A percentile compares a stretch with the other conserved stretches of the same genome.
Conservation (phyloP, 306 rosid species). For the Elaeagnus macrophylla region DNA sequence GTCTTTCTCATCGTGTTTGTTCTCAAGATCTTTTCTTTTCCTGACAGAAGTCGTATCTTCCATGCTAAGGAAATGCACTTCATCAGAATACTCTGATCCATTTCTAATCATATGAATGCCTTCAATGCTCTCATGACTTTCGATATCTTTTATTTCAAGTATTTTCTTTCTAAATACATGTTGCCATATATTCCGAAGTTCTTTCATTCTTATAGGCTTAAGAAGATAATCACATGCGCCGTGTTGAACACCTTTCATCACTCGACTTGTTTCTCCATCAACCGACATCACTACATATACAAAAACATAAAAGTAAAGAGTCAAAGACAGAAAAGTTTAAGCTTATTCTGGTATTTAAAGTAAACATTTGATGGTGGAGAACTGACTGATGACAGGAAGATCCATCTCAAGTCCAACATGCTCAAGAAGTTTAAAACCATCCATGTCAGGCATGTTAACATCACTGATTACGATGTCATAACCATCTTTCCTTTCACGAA, state of each 20-base stretch:
- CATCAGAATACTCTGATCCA: slow-evolving; percentile 69
- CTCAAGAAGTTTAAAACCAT: slow-evolving; percentile 97
- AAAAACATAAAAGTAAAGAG: slow-evolving; percentile 21
- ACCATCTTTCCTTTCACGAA: slow-evolving; percentile 79
- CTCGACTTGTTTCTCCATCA: slow-evolving; percentile 93
- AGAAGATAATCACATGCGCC: slow-evolving; percentile 99
- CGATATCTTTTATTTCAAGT: slow-evolving; percentile 79
- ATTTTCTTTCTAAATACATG: slow-evolving; percentile 87
- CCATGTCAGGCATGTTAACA: slow-evolving; percentile 99
- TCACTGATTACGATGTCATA: slow-evolving; percentile 93
- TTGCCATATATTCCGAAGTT: slow-evolving; percentile 90
- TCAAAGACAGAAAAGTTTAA: slow-evolving; percentile 28
- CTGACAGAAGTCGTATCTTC: slow-evolving; percentile 52
- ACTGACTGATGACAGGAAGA: slow-evolving; percentile 95
- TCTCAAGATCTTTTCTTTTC: slow-evolving; percentile 72
- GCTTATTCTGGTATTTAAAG: slow-evolving; percentile 20
- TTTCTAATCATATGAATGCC: slow-evolving; percentile 47
- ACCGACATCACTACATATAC: slow-evolving; percentile 92
- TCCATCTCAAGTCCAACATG: slow-evolving; percentile 99
- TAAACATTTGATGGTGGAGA: slow-evolving; percentile 31
- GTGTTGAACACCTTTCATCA: slow-evolving; percentile 97
- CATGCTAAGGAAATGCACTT: slow-evolving; percentile 42
- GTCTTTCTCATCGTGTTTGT: slow-evolving; percentile 63
- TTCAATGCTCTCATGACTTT: slow-evolving; percentile 59
- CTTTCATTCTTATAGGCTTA: slow-evolving; percentile 96